Base-by-base conservation (phyloP, 192 early-diverging fungal genomes). In the Paraglomus brasilianum region DNA sequence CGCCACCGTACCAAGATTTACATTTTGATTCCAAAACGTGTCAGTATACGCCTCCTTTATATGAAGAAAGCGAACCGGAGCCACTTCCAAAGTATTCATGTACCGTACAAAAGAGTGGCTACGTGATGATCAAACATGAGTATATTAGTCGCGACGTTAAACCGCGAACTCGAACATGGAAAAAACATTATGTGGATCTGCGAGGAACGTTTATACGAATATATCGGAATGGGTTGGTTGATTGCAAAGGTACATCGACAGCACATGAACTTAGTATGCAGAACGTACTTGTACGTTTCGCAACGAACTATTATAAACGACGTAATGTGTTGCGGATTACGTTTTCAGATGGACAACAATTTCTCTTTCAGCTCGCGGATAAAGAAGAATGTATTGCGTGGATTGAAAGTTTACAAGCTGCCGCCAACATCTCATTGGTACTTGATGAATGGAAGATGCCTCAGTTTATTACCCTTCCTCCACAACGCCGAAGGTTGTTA, bases 391-490 rank as follows among this genome's bases (percentile, higher is more conserved):
- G 43, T n/a, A 48, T 73, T 14, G 52, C 65, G n/a, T 80, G 76
- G 77, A 65, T 80, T 13, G 74, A 78, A 15, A 46, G 57, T 1
- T 56, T 80, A 4, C 77, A 80, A 66, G 64, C 79, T 44, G 75
- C 79, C 1, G 39, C 41, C 11, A 80, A 80, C 51, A 72, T 80
- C 17, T 78, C 77, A 36, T 45, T 57, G 1, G 70, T 71, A 15
- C 36, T 80, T 8, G 79, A 80, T 51, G 46, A 57, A 24, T 51
- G 79, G 36, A 47, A 56, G 30, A 80, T 80, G 79, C 79, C 79
- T 24, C 52, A 63, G 14, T 78, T 80, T 56, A 75, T 78, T 30
- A 78, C 77, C 24, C 44, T 74, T 21, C 58, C 71, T 17, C 47
- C 58, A 7, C 69, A 69, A 36, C 38, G 72, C 19, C 52, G 72